Percentiles rank a stretch among this genome's conserved stretches.
phyloP scores from a whole-genome alignment of 2,329 filamentous ascomycete species.

The Nothophoma quercina region DNA sequence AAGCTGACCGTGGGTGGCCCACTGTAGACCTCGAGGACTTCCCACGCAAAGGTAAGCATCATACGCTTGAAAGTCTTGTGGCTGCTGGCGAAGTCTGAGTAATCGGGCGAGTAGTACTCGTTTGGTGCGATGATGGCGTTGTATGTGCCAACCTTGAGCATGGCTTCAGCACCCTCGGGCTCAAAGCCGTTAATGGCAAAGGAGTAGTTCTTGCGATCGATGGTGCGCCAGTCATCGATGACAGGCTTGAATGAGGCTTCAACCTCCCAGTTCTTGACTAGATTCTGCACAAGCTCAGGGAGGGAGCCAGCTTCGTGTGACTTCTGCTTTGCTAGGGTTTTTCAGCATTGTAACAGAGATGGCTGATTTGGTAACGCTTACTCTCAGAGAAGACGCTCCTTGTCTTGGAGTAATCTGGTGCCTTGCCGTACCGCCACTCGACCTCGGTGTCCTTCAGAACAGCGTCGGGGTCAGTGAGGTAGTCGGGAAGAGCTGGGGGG shows the following conservation, averaged over 20 bases:
- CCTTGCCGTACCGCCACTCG: slow-evolving; percentile 66
- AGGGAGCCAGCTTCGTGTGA: slow-evolving; percentile 65
- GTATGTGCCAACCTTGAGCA: slow-evolving; percentile 73
- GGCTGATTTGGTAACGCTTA: slow-evolving; percentile 46
- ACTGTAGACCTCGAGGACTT: slow-evolving; percentile 72
- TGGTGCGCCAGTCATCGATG: slow-evolving; percentile 70
- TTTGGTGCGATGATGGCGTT: slow-evolving; percentile 71
- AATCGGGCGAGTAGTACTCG: slow-evolving; percentile 68
- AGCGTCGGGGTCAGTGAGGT: slow-evolving; percentile 65
- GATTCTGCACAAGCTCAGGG: slow-evolving; percentile 69
- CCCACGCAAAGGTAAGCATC: slow-evolving; percentile 77
- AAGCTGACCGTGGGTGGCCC: slow-evolving; percentile 69
- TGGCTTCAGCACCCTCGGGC: slow-evolving; percentile 66
- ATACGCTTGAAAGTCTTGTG: slow-evolving; percentile 77
- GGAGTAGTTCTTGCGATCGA: slow-evolving; percentile 66
- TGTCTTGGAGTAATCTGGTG: slow-evolving; percentile 71
- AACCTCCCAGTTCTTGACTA: slow-evolving; percentile 78
- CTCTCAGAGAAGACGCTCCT: slow-evolving; percentile 66
- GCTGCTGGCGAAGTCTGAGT: slow-evolving; percentile 68
- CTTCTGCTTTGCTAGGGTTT: slow-evolving; percentile 61
- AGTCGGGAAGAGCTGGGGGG: slow-evolving; percentile 61
- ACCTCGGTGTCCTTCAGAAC: slow-evolving; percentile 62
- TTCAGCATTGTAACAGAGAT: slow-evolving; percentile 4
- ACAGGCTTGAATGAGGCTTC: slow-evolving; percentile 72
- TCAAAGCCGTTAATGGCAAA: slow-evolving; percentile 70